A percentile compares a stretch with the other conserved stretches of the same genome.
Evolutionary conservation across 192 early-diverging fungal species (phyloP).

Genomic region (Bifiguratus adelaidae): DNA sequence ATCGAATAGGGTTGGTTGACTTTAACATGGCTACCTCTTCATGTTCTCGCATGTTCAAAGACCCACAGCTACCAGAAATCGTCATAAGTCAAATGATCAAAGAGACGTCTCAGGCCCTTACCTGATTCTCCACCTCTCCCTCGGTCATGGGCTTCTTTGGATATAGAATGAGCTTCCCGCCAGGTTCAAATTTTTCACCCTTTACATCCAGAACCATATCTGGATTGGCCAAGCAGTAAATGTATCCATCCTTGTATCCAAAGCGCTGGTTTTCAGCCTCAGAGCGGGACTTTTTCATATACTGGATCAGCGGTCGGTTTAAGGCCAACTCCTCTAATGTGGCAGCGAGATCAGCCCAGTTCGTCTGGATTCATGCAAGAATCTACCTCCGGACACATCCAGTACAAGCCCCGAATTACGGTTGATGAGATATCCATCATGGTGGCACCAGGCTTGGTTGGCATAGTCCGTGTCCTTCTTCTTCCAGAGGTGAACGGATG

Average conservation of each 20-base stretch:
- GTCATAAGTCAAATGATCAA: no score
- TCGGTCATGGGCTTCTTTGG: constrained; percentile 1
- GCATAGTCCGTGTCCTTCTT: constrained; percentile 1
- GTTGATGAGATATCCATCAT: constrained; percentile 20
- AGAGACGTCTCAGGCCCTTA: no score
- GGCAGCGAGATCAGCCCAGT: no score
- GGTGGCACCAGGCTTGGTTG: constrained; percentile 10
- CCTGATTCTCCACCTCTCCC: no score
- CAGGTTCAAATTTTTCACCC: constrained; percentile 1
- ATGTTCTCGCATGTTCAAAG: no score
- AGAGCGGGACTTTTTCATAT: not conserved
- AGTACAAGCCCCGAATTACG: constrained; percentile 13
- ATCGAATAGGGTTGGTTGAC: no score
- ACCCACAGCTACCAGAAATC: no score
- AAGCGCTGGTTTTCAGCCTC: constrained; percentile 10
- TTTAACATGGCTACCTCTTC: no score
- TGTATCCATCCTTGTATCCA: constrained; percentile 3
- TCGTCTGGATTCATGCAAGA: no score
- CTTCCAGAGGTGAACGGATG: not conserved
- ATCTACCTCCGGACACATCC: no score
- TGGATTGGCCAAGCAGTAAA: constrained; percentile 9
- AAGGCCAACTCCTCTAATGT: no score
- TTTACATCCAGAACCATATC: constrained; percentile 9
- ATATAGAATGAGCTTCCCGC: constrained; percentile 10
- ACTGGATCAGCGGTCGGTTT: not conserved